Base-by-base conservation (phyloP, 2,329 filamentous ascomycete genomes). In the Cyphellophora attinorum region DNA sequence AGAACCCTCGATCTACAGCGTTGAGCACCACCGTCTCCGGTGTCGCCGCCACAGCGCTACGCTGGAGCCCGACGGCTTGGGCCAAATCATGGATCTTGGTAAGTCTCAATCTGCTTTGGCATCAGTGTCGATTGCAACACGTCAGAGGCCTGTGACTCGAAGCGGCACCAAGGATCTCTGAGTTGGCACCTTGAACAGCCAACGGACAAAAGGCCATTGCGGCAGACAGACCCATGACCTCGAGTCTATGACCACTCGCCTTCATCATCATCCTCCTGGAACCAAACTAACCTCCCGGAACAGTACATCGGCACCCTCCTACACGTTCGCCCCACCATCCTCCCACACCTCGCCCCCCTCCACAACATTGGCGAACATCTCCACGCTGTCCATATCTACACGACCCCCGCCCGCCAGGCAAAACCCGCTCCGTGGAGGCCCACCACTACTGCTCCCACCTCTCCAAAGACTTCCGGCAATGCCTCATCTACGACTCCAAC, bases 381-480 rank as follows among this genome's bases (percentile, higher is more conserved):
- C 1, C 88, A 91, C 49, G 85, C 83, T n/a, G 88, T 88, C 51
- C 85, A 93, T 51, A 75, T 79, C 31, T 91, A 91, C 52, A 79
- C 78, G n/a, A 68, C 75, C 16, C 81, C 89, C 29, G 75, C 78
- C 0, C 38, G 45, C 6, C 37, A 37, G 17, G 45, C 19, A 41
- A 38, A 23, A 68, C 62, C 2, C 75, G 81, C 11, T 68, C 65
- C 25, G 77, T 93, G 2, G 83, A 91, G 54, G 65, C 84, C 1
- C 86, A 91, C 52, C 85, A 93, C 56, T 93, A 91, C 59, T 93
- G 85, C 54, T 72, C 79, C 1, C 84, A 91, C 50, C 50, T 91
- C 3, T 85, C 72, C 41, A 70, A 79, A 49, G 84, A 91, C 42
- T 69, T 93, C 37, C 74, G 85, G 3, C 85, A 93, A 64, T 93